Base-by-base conservation (phyloP, 257 asterid genomes). In the Solanum lycopersicoides region DNA sequence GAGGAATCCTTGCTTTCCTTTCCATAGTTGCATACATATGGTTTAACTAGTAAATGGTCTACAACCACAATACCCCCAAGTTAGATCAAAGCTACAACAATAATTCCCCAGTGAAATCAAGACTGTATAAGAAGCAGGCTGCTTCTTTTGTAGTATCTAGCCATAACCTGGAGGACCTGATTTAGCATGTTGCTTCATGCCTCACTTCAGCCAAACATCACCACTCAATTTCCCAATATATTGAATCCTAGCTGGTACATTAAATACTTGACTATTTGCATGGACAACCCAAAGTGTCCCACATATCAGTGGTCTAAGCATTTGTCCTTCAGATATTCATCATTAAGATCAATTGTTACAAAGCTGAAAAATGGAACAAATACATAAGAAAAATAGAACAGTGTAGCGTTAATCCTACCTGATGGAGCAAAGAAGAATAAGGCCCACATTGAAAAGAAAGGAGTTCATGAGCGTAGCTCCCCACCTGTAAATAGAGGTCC, bases 401-500 rank as follows among this genome's bases (percentile, higher is more conserved):
- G 44, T 8, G 14, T 2, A 28, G 44, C 9, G 14, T 2, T 32
- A 39, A 53, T 88, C 73, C 75, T 88, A 97, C 99, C 99, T 96
- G 90, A 96, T 96, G 86, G 98, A 95, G 93, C 96, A 94, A 50
- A 95, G 98, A 90, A 96, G 98, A 92, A 96, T 96, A 83, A 96
- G 98, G 74, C 96, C 98, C 89, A 95, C 98, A 53, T 96, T 96
- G 88, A 96, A 96, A 83, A 96, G 98, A 88, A 96, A 96, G 21
- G 98, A 96, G 91, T 96, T 96, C 99, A 95, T 95, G 39, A 96
- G 96, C 63, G 98, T 96, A 44, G 98, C 98, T 88, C 98, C 98
- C 99, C 98, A 94, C 91, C 99, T 96, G 88, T n/a, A 90, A 85
- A 71, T 42, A 65, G 34, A 10, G 83, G 41, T 87, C 86, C 89